phyloP scores from a whole-genome alignment of 805 yeast species.

The Saccharomycopsis oosterbeekiorum region DNA sequence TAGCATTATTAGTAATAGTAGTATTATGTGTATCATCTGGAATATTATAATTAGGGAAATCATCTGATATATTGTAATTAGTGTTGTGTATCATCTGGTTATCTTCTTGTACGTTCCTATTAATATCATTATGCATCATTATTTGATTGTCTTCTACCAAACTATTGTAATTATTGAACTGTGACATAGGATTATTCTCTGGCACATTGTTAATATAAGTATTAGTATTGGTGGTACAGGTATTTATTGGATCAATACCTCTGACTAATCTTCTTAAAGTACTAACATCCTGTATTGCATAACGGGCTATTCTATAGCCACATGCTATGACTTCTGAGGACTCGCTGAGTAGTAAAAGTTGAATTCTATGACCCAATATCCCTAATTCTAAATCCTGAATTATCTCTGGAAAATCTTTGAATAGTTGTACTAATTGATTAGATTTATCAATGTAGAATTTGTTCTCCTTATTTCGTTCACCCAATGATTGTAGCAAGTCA shows the following conservation, averaged over 20 bases:
- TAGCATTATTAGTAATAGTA: not conserved
- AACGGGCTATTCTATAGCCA: constrained; percentile 66
- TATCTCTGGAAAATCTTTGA: constrained; percentile 48
- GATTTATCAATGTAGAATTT: constrained; percentile 46
- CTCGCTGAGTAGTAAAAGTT: constrained; percentile 46
- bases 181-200: not conserved
- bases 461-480: constrained; percentile 40
- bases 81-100: not conserved
- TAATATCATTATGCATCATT: not conserved
- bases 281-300: constrained; percentile 44
- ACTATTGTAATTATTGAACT: not conserved
- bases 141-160: constrained; percentile 20
- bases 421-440: constrained; percentile 50
- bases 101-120: not conserved
- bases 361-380: constrained; percentile 48
- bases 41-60: not conserved
- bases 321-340: constrained; percentile 58
- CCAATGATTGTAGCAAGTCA: constrained; percentile 49
- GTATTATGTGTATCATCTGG: not conserved
- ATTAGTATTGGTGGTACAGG: not conserved
- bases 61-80: not conserved
- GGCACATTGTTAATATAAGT: not conserved
- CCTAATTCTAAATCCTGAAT: constrained; percentile 54
- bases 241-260: not conserved
- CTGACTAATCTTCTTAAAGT: constrained; percentile 31